Evolutionary conservation across 2,329 filamentous ascomycete species (phyloP).

Genomic region (Rutstroemia sp.): DNA sequence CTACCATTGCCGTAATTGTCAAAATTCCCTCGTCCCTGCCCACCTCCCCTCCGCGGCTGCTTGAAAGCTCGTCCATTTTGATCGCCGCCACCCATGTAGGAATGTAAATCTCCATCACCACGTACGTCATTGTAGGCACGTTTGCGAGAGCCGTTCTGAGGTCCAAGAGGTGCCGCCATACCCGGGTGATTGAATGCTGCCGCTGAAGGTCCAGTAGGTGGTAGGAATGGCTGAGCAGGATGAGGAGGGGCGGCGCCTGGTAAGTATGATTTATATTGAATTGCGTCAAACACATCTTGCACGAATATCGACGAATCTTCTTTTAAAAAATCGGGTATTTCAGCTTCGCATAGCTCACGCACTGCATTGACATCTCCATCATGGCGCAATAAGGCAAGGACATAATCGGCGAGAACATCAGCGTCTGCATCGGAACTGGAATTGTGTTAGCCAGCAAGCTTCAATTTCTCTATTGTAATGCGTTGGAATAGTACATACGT

Average conservation of each 20-base stretch:
- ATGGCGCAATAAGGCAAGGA: constrained; percentile 67
- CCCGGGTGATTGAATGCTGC: constrained; percentile 19
- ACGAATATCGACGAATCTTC: constrained; percentile 60
- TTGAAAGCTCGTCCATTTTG: constrained; percentile 45
- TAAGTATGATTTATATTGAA: constrained; percentile 54
- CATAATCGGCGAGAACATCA: constrained; percentile 77
- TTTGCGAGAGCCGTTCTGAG: constrained; percentile 37
- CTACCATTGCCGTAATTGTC: constrained; percentile 29
- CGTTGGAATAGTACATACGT: constrained; percentile 44
- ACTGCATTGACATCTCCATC: constrained; percentile 60
- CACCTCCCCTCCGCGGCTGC: constrained; percentile 48
- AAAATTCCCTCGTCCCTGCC: constrained; percentile 32
- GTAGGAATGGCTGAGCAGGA: constrained; percentile 19
- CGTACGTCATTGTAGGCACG: constrained; percentile 46
- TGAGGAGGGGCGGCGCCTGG: constrained; percentile 43
- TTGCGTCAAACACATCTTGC: constrained; percentile 60
- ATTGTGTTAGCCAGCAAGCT: background rate
- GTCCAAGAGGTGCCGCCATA: constrained; percentile 18
- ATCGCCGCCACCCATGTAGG: constrained; percentile 26
- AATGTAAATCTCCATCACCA: constrained; percentile 34
- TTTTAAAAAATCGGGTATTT: constrained; percentile 69
- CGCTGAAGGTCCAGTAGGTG: constrained; percentile 24
- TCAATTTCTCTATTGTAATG: constrained; percentile 13
- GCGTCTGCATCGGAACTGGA: constrained; percentile 69
- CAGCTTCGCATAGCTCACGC: constrained; percentile 58